Conservation (phyloP, 768 basidiomycete genomes). For the Amanita pseudoporphyria region DNA sequence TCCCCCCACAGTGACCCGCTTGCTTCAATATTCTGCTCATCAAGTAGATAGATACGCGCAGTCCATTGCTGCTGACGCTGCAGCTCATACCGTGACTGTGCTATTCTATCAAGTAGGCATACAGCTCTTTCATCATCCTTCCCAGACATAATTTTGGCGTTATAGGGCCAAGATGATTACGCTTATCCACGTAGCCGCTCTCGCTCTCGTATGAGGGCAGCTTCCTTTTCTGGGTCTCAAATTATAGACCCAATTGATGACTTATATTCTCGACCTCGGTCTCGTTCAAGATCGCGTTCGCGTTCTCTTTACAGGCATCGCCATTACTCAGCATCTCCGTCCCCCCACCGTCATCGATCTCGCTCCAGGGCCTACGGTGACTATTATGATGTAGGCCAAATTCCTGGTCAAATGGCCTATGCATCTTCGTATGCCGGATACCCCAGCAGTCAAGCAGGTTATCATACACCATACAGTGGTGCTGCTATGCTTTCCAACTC, state of each 20-base stretch:
- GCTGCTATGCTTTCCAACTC: constrained; percentile 11
- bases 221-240: constrained; percentile 20
- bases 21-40: constrained; percentile 43
- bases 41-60: constrained; percentile 35
- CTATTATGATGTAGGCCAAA: background rate
- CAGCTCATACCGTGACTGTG: constrained; percentile 55
- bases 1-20: constrained; percentile 35
- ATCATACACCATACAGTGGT: background rate
- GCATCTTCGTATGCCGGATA: constrained; percentile 3
- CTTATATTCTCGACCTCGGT: constrained; percentile 20
- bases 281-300: constrained; percentile 12
- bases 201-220: background rate
- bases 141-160: constrained; percentile 17
- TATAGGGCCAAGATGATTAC: constrained; percentile 21
- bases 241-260: constrained; percentile 20
- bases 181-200: background rate
- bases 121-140: background rate
- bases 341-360: constrained; percentile 12
- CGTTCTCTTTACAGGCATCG: constrained; percentile 26
- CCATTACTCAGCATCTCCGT: constrained; percentile 1
- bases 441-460: background rate
- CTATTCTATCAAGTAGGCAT: constrained; percentile 43
- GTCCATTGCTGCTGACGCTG: constrained; percentile 48
- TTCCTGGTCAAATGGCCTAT: background rate
- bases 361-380: background rate